Evolutionary conservation across 2,329 filamentous ascomycete species (phyloP).

Genomic region (Chrysosphaeria jannelii): DNA sequence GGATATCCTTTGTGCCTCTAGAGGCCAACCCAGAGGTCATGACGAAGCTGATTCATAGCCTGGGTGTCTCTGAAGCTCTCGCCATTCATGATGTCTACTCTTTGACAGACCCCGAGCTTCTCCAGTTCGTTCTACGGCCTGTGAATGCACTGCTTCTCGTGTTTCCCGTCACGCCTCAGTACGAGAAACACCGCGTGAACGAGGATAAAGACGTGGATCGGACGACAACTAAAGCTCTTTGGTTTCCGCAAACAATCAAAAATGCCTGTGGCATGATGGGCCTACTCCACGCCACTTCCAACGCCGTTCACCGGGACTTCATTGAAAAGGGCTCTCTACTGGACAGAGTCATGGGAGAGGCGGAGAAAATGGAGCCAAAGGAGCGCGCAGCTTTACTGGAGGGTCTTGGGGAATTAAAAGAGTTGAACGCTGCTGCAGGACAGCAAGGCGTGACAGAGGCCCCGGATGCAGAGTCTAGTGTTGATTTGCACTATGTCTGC

Average conservation of each 20-base stretch:
- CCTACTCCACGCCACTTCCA: slow-evolving; percentile 51
- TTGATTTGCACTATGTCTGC: slow-evolving; percentile 91
- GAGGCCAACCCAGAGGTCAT: slow-evolving; percentile 70
- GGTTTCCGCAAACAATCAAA: slow-evolving; percentile 85
- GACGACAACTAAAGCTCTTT: slow-evolving; percentile 46
- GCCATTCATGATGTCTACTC: slow-evolving; percentile 78
- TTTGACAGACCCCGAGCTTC: slow-evolving; percentile 56
- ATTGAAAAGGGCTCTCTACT: slow-evolving; percentile 28
- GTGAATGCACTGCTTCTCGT: slow-evolving; percentile 72
- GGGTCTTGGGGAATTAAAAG: slow-evolving; percentile 41
- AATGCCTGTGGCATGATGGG: slow-evolving; percentile 87
- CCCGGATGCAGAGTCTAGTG: slow-evolving; percentile 44
- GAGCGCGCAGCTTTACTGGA: slow-evolving; percentile 50
- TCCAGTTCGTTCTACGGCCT: slow-evolving; percentile 67
- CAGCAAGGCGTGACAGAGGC: slow-evolving; percentile 47
- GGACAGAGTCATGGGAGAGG: slow-evolving; percentile 31
- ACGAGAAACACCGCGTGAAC: slow-evolving; percentile 42
- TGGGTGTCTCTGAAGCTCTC: slow-evolving; percentile 53
- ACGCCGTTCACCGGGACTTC: slow-evolving; percentile 36
- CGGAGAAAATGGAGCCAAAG: slow-evolving; percentile 34
- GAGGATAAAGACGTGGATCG: slow-evolving; percentile 36
- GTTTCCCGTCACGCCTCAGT: slow-evolving; percentile 54
- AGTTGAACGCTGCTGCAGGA: slow-evolving; percentile 52
- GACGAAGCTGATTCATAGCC: slow-evolving; percentile 49
- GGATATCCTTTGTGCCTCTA: slow-evolving; percentile 29